phyloP scores from a whole-genome alignment of 139 green algal genomes.

The Yamagishiella unicocca region DNA sequence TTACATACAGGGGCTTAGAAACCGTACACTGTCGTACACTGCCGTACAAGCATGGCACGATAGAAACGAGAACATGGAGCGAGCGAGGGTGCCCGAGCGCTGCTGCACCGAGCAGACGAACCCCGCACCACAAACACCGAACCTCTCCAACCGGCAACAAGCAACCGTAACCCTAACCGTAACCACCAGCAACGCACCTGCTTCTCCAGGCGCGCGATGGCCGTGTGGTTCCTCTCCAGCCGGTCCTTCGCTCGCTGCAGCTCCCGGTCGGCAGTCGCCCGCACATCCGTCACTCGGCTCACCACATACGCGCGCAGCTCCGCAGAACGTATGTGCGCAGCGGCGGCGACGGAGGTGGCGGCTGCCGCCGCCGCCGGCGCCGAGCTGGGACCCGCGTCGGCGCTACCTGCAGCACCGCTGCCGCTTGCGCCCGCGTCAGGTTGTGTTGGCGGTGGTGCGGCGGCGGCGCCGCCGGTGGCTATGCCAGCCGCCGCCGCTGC shows the following conservation, averaged over 20 bases:
- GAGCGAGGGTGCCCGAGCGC: too few species aligned
- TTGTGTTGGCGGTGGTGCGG: too few species aligned
- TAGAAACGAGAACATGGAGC: too few species aligned
- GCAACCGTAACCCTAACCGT: background rate
- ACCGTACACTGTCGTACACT: too few species aligned
- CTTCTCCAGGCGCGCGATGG: background rate
- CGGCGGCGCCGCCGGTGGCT: background rate
- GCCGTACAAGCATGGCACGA: too few species aligned
- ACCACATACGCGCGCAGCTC: constrained; percentile 29
- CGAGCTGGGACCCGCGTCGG: background rate
- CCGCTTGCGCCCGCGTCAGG: background rate
- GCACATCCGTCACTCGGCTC: constrained; percentile 1
- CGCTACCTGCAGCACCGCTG: background rate
- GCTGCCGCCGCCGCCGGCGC: background rate
- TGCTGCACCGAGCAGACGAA: too few species aligned
- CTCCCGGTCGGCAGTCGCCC: constrained; percentile 11
- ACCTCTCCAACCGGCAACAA: too few species aligned
- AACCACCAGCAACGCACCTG: background rate
- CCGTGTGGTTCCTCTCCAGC: background rate
- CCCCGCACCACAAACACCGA: too few species aligned
- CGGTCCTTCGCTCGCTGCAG: background rate
- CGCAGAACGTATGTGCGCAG: background rate
- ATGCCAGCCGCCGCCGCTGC: background rate
- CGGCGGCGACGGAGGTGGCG: background rate
- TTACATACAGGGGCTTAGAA: too few species aligned